Evolutionary conservation across 2,329 filamentous ascomycete genomes (phyloP).

Genomic region (Byssochlamys sp.): DNA sequence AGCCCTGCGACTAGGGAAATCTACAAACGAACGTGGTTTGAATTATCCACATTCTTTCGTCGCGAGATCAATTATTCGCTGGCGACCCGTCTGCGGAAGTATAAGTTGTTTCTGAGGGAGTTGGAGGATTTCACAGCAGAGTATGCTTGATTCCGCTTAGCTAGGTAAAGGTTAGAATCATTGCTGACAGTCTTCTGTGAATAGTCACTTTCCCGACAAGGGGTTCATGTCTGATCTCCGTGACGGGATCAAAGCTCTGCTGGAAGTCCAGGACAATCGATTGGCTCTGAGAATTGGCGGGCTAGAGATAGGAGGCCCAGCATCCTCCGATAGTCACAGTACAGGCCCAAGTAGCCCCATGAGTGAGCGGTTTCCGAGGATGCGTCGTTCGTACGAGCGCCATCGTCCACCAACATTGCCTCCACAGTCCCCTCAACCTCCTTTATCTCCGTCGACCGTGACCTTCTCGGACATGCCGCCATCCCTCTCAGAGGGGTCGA

Average conservation of each 20-base stretch:
- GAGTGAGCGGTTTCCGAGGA: slow-evolving; percentile 18
- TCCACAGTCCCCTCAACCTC: slow-evolving; percentile 19
- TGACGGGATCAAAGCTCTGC: slow-evolving; percentile 16
- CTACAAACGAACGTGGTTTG: slow-evolving; percentile 44
- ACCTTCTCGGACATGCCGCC: slow-evolving; percentile 22
- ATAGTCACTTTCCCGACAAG: slow-evolving; percentile 19
- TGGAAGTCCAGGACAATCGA: slow-evolving; percentile 21
- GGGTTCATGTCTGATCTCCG: slow-evolving; percentile 18
- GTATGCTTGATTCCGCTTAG: slow-evolving; percentile 25
- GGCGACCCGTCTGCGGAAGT: slow-evolving; percentile 40
- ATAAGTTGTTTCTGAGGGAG: slow-evolving; percentile 41
- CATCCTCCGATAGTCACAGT: slow-evolving; percentile 17
- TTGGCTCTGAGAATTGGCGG: slow-evolving; percentile 17
- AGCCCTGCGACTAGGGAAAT: slow-evolving; percentile 19
- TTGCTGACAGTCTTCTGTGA: slow-evolving; percentile 5
- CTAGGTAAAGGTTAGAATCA: slow-evolving; percentile 2
- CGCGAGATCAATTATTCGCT: slow-evolving; percentile 39
- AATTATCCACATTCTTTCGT: slow-evolving; percentile 39
- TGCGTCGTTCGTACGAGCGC: slow-evolving; percentile 28
- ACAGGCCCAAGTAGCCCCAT: slow-evolving; percentile 19
- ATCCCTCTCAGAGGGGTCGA: slow-evolving; percentile 21
- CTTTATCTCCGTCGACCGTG: slow-evolving; percentile 16
- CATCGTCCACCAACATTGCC: slow-evolving; percentile 17
- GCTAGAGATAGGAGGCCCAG: slow-evolving; percentile 15
- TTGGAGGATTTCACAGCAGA: slow-evolving; percentile 37